phyloP scores from a whole-genome alignment of 768 basidiomycete species.

The Macrocybe gigantea region DNA sequence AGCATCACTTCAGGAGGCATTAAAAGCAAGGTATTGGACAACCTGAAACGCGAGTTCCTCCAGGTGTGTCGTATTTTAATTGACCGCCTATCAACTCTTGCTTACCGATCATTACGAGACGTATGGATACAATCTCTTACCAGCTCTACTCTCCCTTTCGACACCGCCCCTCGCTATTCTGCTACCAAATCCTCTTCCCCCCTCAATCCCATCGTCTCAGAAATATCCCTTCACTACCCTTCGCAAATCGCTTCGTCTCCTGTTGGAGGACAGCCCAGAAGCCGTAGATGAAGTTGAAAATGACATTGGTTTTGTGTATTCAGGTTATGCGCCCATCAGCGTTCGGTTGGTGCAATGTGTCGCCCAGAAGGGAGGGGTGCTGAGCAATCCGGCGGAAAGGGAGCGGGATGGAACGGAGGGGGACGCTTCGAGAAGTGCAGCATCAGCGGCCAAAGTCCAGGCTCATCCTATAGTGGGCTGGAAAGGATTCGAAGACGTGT shows the following conservation, averaged over 20 bases:
- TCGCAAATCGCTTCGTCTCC: conserved; percentile 82
- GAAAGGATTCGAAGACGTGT: conserved; percentile 94
- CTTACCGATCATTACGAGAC: conserved; percentile 39
- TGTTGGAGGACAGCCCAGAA: conserved; percentile 83
- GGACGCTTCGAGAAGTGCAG: conserved; percentile 23
- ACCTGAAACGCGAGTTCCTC: conserved; percentile 85
- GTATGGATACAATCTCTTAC: conserved; percentile 72
- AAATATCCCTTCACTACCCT: conserved; percentile 71
- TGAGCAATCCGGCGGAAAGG: conserved; percentile 72
- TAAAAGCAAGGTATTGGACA: conserved; percentile 81
- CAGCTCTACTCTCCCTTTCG: conserved; percentile 59
- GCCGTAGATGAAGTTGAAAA: conserved; percentile 79
- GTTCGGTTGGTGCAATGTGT: conserved; percentile 89
- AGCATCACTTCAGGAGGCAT: conserved; percentile 83
- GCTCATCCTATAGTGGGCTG: conserved; percentile 94
- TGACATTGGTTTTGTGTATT: conserved; percentile 95
- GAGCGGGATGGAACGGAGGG: conserved; percentile 32
- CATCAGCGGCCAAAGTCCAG: conserved; percentile 49
- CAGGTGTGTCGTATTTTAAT: conserved; percentile 40
- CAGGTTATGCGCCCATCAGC: conserved; percentile 93
- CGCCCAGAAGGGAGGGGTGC: conserved; percentile 84
- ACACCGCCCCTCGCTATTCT: conserved; percentile 64
- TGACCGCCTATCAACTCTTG: conserved; percentile 12
- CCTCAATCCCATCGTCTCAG: conserved; percentile 33
- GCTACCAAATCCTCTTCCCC: conserved; percentile 61